phyloP scores from a whole-genome alignment of 805 yeast species.

The Lachancea kluyveri region DNA sequence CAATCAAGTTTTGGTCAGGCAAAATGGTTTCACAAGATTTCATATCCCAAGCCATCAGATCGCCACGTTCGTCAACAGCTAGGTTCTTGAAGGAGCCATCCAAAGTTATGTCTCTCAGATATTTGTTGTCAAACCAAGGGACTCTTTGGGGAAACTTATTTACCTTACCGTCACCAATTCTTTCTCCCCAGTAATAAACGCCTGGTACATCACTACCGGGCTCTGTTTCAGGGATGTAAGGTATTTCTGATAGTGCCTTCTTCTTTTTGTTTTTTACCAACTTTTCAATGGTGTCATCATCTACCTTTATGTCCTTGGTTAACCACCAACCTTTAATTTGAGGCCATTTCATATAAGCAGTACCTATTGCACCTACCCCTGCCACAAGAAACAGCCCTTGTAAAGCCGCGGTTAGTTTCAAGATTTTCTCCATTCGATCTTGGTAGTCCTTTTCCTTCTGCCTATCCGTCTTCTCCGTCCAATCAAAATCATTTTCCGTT shows the following conservation, averaged over 20 bases:
- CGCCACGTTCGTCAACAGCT: constrained; percentile 64
- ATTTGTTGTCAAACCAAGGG: constrained; percentile 54
- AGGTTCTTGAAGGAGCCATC: constrained; percentile 32
- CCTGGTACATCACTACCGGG: constrained; percentile 45
- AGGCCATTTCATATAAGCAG: constrained; percentile 33
- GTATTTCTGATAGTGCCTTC: constrained; percentile 18
- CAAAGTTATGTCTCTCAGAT: constrained; percentile 51
- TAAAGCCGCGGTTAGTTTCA: constrained; percentile 39
- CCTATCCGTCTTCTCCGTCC: constrained; percentile 17
- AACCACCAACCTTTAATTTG: constrained; percentile 29
- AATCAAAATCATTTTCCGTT: constrained; percentile 12
- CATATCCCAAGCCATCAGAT: constrained; percentile 60
- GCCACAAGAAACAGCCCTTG: constrained; percentile 38
- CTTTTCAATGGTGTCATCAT: constrained; percentile 17
- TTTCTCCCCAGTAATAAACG: constrained; percentile 56
- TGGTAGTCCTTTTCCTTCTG: constrained; percentile 15
- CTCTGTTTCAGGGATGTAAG: constrained; percentile 27
- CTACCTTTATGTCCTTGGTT: constrained; percentile 15
- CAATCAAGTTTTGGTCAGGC: constrained; percentile 39
- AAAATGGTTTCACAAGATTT: constrained; percentile 34
- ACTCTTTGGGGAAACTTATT: constrained; percentile 52
- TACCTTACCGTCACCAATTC: constrained; percentile 20
- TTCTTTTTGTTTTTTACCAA: constrained; percentile 18
- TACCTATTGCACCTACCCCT: constrained; percentile 32
- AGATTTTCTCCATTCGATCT: constrained; percentile 35